A percentile compares a stretch with the other conserved stretches of the same genome.
Conservation (phyloP, 768 basidiomycete genomes). For the Coprinopsis sp. region DNA sequence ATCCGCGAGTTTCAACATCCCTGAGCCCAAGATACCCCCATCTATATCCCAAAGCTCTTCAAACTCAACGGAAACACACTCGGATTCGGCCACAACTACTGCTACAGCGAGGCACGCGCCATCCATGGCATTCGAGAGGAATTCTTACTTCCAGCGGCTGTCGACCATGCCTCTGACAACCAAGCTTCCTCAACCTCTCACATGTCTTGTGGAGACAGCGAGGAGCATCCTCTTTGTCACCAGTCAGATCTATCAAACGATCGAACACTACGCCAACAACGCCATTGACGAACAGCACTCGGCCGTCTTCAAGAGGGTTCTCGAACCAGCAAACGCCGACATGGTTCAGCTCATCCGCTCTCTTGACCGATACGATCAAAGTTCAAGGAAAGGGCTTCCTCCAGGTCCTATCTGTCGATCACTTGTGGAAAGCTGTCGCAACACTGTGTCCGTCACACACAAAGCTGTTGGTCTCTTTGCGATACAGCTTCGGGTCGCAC, state of each 20-base stretch:
- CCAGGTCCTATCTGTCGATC: conserved; percentile 67
- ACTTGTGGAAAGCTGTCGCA: conserved; percentile 79
- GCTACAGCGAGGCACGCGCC: too few relatives aligned
- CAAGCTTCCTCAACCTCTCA: conserved; percentile 65
- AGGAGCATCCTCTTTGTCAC: conserved; percentile 89
- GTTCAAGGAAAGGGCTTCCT: conserved; percentile 65
- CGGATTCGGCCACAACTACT: background rate
- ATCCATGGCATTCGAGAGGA: conserved; percentile 73
- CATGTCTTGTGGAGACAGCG: conserved; percentile 77
- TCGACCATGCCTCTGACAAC: conserved; percentile 69
- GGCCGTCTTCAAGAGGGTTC: conserved; percentile 73
- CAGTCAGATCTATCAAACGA: conserved; percentile 84
- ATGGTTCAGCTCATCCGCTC: conserved; percentile 83
- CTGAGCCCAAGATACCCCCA: background rate
- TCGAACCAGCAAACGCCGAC: conserved; percentile 78
- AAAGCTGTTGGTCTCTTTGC: conserved; percentile 84
- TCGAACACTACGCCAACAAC: conserved; percentile 83
- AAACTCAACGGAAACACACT: background rate
- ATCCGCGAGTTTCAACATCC: background rate
- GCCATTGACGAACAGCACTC: conserved; percentile 81
- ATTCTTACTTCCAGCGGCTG: conserved; percentile 92
- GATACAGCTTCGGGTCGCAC: conserved; percentile 73
- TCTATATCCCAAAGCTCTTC: conserved; percentile 6
- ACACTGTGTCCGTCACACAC: conserved; percentile 77
- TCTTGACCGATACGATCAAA: conserved; percentile 86